A percentile compares a stretch with the other conserved stretches of the same genome.
Conservation (phyloP, 106 monocot genomes). For the Hemerocallis citrina region DNA sequence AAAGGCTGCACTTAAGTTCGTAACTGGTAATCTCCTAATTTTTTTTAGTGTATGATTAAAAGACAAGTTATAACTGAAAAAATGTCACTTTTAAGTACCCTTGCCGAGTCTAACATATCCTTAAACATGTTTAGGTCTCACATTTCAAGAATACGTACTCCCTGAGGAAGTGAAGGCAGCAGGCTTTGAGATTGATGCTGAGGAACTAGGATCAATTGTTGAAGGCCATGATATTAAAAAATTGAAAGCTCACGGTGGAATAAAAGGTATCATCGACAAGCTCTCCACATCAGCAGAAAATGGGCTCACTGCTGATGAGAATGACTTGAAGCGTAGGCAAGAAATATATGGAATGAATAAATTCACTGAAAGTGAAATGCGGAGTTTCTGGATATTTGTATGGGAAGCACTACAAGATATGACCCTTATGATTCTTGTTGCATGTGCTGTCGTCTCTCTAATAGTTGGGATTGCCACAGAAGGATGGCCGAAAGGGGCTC, state of each 20-base stretch:
- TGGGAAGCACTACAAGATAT: slow-evolving; percentile 46
- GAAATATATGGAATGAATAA: slow-evolving; percentile 31
- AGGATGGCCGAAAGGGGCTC: slow-evolving; percentile 43
- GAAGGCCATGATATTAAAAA: slow-evolving; percentile 29
- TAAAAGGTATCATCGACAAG: slow-evolving; percentile 20
- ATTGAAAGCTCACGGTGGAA: slow-evolving; percentile 18
- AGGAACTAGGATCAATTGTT: slow-evolving; percentile 35
- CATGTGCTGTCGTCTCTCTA: slow-evolving; percentile 27
- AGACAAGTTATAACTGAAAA: too few species aligned
- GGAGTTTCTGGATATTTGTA: slow-evolving; percentile 28
- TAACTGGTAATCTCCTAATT: slow-evolving; percentile 12
- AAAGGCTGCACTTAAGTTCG: slow-evolving; percentile 33
- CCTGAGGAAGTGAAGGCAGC: slow-evolving; percentile 30
- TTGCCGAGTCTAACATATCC: not conserved
- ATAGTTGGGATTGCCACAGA: slow-evolving; percentile 30
- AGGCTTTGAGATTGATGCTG: slow-evolving; percentile 27
- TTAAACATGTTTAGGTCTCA: slow-evolving; percentile 11
- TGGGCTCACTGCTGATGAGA: slow-evolving; percentile 13
- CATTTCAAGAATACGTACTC: slow-evolving; percentile 13
- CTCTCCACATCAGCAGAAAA: slow-evolving; percentile 18
- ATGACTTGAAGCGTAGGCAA: slow-evolving; percentile 12
- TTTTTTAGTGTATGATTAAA: not conserved
- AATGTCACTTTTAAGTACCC: not conserved
- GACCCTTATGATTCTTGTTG: slow-evolving; percentile 36
- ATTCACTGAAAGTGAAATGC: slow-evolving; percentile 23